phyloP scores from a whole-genome alignment of 192 early-diverging fungal species.

The Coemansia sp. region DNA sequence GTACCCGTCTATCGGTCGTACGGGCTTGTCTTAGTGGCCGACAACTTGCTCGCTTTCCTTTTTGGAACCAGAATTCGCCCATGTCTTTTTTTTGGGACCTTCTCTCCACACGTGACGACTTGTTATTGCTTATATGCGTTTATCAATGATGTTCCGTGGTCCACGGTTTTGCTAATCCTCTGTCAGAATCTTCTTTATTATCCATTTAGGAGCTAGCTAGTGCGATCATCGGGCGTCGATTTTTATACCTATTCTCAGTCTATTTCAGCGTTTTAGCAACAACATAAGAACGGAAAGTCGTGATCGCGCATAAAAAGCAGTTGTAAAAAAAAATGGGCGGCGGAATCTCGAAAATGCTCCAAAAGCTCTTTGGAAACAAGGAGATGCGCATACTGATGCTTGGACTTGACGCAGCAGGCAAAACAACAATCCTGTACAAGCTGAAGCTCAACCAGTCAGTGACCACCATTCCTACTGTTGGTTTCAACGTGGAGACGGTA shows the following conservation, averaged over 20 bases:
- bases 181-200: background rate
- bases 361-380: constrained; percentile 59
- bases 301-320: background rate
- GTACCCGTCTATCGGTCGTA: background rate
- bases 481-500: constrained; percentile 87
- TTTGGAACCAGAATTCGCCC: background rate
- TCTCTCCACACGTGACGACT: background rate
- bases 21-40: background rate
- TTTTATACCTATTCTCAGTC: background rate
- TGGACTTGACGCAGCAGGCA: constrained; percentile 60
- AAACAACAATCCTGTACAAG: constrained; percentile 62
- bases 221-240: background rate
- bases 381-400: constrained; percentile 66
- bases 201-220: background rate
- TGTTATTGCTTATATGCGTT: background rate
- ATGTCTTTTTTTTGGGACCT: background rate
- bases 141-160: background rate
- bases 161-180: background rate
- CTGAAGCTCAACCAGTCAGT: constrained; percentile 63
- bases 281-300: background rate
- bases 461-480: constrained; percentile 62
- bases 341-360: constrained; percentile 58
- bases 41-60: background rate
- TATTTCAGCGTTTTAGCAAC: background rate
- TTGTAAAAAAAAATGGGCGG: constrained; percentile 43